Evolutionary conservation across 345 rosid genomes (phyloP).

Genomic region (Conringia planisiliqua): DNA sequence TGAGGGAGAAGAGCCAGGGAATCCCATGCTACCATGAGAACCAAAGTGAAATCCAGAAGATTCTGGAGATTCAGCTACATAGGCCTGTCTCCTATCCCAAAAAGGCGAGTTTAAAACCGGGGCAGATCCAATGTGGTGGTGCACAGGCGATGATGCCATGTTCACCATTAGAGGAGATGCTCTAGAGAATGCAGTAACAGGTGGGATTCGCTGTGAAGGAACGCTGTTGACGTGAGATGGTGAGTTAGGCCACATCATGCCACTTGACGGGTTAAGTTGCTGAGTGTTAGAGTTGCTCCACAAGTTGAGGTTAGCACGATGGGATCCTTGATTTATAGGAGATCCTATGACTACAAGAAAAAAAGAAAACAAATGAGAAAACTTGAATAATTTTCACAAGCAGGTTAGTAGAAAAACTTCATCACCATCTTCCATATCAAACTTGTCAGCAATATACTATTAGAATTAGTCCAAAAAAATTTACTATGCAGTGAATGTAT

Average conservation of each 20-base stretch:
- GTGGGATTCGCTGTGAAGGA: conserved; percentile 47
- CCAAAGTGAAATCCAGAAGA: conserved; percentile 68
- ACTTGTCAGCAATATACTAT: neutral
- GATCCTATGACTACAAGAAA: conserved; percentile 36
- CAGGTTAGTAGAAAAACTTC: neutral
- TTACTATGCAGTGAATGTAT: neutral
- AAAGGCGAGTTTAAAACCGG: conserved; percentile 63
- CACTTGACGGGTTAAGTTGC: conserved; percentile 59
- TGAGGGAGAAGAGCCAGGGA: conserved; percentile 59
- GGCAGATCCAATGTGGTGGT: conserved; percentile 80
- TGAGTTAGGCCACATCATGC: conserved; percentile 77
- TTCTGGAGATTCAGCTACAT: conserved; percentile 76
- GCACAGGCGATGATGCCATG: conserved; percentile 56
- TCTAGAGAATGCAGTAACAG: conserved; percentile 57
- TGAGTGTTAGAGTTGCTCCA: conserved; percentile 69
- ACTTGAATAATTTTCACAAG: neutral
- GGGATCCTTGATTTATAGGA: conserved; percentile 63
- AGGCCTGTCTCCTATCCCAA: conserved; percentile 73
- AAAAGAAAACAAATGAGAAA: neutral
- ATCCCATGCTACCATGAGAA: conserved; percentile 59
- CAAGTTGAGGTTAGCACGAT: conserved; percentile 48
- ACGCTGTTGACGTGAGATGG: conserved; percentile 51
- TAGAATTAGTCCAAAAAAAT: neutral
- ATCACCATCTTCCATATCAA: neutral
- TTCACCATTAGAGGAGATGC: conserved; percentile 61